Evolutionary conservation across 2,329 filamentous ascomycete genomes (phyloP).

Genomic region (Celoporthe dispersa): DNA sequence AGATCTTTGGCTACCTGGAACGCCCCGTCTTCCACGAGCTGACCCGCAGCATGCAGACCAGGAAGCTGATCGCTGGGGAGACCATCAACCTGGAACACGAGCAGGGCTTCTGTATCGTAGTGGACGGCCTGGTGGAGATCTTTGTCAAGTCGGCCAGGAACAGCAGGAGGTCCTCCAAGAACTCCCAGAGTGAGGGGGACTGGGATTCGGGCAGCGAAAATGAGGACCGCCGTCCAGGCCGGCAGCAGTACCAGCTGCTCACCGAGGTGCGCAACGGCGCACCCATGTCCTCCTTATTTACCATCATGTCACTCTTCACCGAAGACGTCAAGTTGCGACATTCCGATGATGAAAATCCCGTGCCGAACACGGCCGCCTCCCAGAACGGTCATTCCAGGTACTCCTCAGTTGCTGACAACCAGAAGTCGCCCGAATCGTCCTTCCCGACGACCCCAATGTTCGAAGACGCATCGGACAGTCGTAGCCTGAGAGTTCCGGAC

Average conservation of each 20-base stretch:
- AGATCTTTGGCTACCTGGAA: conserved; percentile 97
- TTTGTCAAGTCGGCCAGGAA: conserved; percentile 88
- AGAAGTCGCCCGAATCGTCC: conserved; percentile 38
- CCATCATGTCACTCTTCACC: conserved; percentile 94
- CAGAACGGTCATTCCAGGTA: conserved; percentile 38
- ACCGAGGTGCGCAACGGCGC: conserved; percentile 98
- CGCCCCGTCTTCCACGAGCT: conserved; percentile 97
- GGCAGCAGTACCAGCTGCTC: conserved; percentile 89
- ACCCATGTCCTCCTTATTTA: conserved; percentile 98
- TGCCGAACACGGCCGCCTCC: conserved; percentile 36
- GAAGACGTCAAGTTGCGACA: conserved; percentile 85
- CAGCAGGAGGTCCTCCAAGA: conserved; percentile 47
- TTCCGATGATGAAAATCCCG: conserved; percentile 64
- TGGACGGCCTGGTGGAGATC: conserved; percentile 94
- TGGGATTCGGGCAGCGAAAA: conserved; percentile 64
- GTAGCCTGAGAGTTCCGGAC: conserved; percentile 35
- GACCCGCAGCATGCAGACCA: conserved; percentile 96
- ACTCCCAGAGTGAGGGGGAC: conserved; percentile 50
- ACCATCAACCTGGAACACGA: conserved; percentile 95
- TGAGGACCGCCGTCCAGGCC: conserved; percentile 59
- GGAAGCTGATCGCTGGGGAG: conserved; percentile 94
- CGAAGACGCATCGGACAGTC: conserved; percentile 35
- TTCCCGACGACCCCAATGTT: conserved; percentile 47
- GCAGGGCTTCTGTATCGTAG: conserved; percentile 96
- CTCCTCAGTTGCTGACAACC: conserved; percentile 37